These are phyloP conservation scores for Metarhizium album DNA, from an alignment of 2,329 filamentous ascomycete species.

Conservation along the genomic window DNA sequence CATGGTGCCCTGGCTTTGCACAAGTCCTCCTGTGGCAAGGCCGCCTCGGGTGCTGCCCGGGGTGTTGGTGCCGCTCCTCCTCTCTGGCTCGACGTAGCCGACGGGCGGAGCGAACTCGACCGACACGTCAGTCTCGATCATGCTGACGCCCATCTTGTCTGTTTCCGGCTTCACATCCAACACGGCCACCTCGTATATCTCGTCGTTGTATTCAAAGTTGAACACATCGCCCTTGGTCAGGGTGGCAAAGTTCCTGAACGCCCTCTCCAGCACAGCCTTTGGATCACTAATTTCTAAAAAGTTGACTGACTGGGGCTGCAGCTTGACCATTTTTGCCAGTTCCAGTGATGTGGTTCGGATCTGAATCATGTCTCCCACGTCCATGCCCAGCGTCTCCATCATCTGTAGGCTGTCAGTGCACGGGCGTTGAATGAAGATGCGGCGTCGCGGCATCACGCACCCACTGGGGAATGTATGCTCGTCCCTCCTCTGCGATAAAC, in stretches of 20 bases:
- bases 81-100: constrained; percentile 83
- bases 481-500: constrained; percentile 94
- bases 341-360: constrained; percentile 90
- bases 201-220: constrained; percentile 94
- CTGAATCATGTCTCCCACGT: constrained; percentile 89
- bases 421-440: neutral
- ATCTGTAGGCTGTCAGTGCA: constrained; percentile 45
- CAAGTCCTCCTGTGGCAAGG: constrained; percentile 57
- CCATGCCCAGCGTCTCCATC: constrained; percentile 83
- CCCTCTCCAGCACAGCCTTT: constrained; percentile 92
- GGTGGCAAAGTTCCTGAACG: constrained; percentile 90
- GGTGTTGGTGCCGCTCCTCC: constrained; percentile 73
- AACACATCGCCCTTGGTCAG: constrained; percentile 91
- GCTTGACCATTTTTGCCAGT: constrained; percentile 84
- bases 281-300: constrained; percentile 97
- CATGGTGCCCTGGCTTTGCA: constrained; percentile 88
- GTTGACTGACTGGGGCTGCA: constrained; percentile 84
- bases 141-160: constrained; percentile 77
- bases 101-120: constrained; percentile 93
- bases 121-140: constrained; percentile 91
- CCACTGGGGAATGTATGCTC: constrained; percentile 94
- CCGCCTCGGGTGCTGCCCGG: constrained; percentile 57
- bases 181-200: constrained; percentile 85
- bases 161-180: constrained; percentile 83
- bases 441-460: constrained; percentile 33